Evolutionary conservation across 2,329 filamentous ascomycete genomes (phyloP).

Genomic region (Calonectria ilicicola): DNA sequence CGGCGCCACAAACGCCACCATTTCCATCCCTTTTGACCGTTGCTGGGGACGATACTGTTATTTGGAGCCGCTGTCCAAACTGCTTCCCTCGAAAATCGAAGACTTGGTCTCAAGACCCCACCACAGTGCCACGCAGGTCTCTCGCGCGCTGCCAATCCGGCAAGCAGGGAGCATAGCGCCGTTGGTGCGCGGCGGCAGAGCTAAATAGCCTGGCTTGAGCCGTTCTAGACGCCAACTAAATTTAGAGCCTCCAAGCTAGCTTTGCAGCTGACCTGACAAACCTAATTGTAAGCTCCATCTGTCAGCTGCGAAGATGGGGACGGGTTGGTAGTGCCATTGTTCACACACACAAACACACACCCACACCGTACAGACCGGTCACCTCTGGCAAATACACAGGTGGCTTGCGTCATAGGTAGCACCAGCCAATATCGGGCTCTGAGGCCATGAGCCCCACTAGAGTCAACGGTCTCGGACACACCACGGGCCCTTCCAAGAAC

Average conservation of each 20-base stretch:
- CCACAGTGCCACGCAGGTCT: constrained; percentile 28
- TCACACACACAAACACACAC: too few species aligned
- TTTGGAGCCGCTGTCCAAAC: constrained; percentile 20
- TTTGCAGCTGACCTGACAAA: background rate
- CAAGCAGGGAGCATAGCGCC: constrained; percentile 37
- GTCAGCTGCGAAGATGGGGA: background rate
- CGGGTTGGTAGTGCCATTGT: background rate
- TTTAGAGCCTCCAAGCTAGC: constrained; percentile 10
- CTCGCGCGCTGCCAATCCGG: constrained; percentile 20
- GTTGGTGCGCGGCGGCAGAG: constrained; percentile 18
- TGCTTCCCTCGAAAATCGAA: constrained; percentile 33
- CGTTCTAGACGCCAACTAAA: background rate
- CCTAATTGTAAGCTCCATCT: background rate
- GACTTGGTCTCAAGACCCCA: constrained; percentile 43
- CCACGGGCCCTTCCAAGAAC: constrained; percentile 19
- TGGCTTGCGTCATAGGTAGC: constrained; percentile 1
- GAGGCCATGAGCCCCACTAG: constrained; percentile 15
- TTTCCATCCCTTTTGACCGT: constrained; percentile 23
- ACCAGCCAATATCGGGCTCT: background rate
- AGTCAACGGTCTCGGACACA: constrained; percentile 29
- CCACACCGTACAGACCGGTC: background rate
- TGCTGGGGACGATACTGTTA: constrained; percentile 36
- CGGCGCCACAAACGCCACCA: constrained; percentile 7
- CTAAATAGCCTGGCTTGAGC: background rate
- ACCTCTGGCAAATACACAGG: background rate